Evolutionary conservation across 371 early-diverging fungal genomes (phyloP), one percentile per base, ranked within the genome.

Genomic region (Gilbertella persicaria): DNA sequence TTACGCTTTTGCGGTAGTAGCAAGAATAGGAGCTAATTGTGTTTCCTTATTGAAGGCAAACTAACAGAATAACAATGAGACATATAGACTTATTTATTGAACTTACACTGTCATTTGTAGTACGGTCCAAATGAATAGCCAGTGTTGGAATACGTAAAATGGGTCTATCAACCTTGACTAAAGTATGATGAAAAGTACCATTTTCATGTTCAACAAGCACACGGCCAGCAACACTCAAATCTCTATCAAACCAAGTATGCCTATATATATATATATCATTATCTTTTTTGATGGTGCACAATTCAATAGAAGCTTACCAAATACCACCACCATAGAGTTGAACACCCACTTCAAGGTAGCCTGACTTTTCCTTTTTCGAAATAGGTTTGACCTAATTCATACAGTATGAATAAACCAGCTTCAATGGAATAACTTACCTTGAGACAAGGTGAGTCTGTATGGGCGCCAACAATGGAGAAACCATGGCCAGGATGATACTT

Each of bases 161-260:
- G 8, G 98, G 93, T 48, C 85, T 75, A 50, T 86, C 78, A 51
- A 95, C 81, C 23, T 78, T 59, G 40, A 94, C 90, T 25, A 97
- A 80, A 3, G 80, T 82, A 67, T 83, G 82, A 40, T 77, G 74
- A 45, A 79, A 83, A 5, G 74, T 76, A 39, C 88, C 90, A 44
- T 87, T 87, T n/a, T 59, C 62, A 25, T 79, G 73, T 50, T 84
- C 75, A 48, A 95, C 85, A 66, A 98, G 73, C 13, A 95, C 93
- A 30, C 95, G 88, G 26, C 99, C 99, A 35, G 96, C 96, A 38
- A 98, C 69, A 68, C 92, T 83, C 47, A 98, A 75, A 71, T 96
- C 96, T 50, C 97, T 86, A 71, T 98, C 98, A 71, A 97, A 98
- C 97, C 98, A 99, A 17, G 98, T 95, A 67, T 97, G 92, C 96